phyloP scores from a whole-genome alignment of 2,329 filamentous ascomycete species.

The Scytalidium sp. region DNA sequence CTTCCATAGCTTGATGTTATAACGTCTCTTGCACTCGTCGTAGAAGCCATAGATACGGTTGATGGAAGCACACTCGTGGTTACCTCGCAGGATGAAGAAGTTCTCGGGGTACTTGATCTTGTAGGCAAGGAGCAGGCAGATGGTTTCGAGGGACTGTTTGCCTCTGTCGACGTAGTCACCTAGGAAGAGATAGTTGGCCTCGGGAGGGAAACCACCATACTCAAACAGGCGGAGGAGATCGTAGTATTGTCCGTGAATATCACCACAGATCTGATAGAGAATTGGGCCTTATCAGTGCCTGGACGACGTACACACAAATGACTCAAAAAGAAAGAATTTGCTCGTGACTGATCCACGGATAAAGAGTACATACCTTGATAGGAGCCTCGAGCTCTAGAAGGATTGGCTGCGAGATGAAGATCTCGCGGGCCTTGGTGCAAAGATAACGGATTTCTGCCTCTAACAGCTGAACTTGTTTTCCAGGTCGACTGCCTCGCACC shows the following conservation, averaged over 20 bases:
- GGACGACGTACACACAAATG: background rate
- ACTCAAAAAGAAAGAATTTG: background rate
- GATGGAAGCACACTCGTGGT: constrained; percentile 98
- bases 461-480: constrained; percentile 96
- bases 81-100: constrained; percentile 97
- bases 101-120: constrained; percentile 99
- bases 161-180: constrained; percentile 98
- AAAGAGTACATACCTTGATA: constrained; percentile 88
- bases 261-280: constrained; percentile 82
- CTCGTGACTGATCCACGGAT: background rate
- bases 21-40: constrained; percentile 98
- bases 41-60: constrained; percentile 99
- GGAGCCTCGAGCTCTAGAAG: constrained; percentile 96
- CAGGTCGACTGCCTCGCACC: constrained; percentile 94
- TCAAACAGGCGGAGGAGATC: constrained; percentile 96
- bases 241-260: constrained; percentile 99
- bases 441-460: constrained; percentile 96
- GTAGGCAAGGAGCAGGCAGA: constrained; percentile 93
- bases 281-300: background rate
- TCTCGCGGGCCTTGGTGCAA: constrained; percentile 98
- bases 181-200: constrained; percentile 99
- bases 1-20: constrained; percentile 99
- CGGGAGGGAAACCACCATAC: constrained; percentile 95
- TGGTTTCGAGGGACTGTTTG: constrained; percentile 98
- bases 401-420: constrained; percentile 99